Evolutionary conservation across 2,329 filamentous ascomycete genomes (phyloP).

Genomic region (Colletotrichum orbiculare): DNA sequence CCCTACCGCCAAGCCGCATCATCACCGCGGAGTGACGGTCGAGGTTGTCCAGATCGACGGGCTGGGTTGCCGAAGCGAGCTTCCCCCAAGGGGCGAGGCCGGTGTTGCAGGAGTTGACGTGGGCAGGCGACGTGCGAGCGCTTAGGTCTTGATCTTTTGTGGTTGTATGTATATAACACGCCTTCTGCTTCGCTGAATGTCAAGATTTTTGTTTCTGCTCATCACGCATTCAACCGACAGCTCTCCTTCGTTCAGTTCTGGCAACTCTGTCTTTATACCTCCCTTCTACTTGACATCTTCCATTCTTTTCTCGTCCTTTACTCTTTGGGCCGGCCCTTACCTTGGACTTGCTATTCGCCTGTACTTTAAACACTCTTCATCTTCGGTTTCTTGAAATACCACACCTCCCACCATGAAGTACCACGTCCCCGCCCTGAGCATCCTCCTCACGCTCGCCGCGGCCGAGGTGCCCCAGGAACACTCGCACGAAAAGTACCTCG

Average conservation of each 20-base stretch:
- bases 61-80: conserved; percentile 19
- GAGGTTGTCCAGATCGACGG: conserved; percentile 12
- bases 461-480: conserved; percentile 67
- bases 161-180: conserved; percentile 27
- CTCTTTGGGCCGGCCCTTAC: conserved; percentile 37
- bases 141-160: neutral
- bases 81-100: neutral
- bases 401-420: conserved; percentile 34
- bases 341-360: conserved; percentile 16
- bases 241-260: conserved; percentile 39
- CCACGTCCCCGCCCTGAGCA: conserved; percentile 24
- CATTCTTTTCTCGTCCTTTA: conserved; percentile 21
- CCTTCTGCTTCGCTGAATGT: neutral
- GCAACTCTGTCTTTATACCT: conserved; percentile 33
- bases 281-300: conserved; percentile 21
- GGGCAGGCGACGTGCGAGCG: neutral
- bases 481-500: conserved; percentile 62
- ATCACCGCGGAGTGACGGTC: neutral
- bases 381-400: neutral
- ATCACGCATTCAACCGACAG: conserved; percentile 24
- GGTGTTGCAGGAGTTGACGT: conserved; percentile 7
- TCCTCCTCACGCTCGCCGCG: conserved; percentile 27
- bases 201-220: neutral
- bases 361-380: conserved; percentile 7
- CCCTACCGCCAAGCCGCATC: conserved; percentile 29